phyloP scores from a whole-genome alignment of 345 rosid genomes.

The Populus alba region DNA sequence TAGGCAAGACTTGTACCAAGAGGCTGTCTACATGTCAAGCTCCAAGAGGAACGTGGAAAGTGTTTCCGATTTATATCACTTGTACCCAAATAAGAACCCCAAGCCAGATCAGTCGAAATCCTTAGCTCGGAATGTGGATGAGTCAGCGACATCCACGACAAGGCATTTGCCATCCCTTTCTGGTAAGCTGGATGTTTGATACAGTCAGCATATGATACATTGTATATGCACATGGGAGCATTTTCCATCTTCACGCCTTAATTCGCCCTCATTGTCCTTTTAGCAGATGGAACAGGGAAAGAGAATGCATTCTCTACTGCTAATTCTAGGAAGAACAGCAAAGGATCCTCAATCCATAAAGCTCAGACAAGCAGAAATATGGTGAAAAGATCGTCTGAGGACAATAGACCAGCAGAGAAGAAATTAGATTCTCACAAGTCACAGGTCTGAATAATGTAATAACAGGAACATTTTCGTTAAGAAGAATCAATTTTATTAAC shows the following conservation, averaged over 20 bases:
- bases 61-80: slow-evolving; percentile 29
- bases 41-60: slow-evolving; percentile 44
- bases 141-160: slow-evolving; percentile 20
- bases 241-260: not conserved
- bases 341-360: slow-evolving; percentile 28
- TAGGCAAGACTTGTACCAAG: slow-evolving; percentile 71
- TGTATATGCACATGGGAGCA: not conserved
- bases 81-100: slow-evolving; percentile 25
- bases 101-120: slow-evolving; percentile 27
- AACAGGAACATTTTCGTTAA: not conserved
- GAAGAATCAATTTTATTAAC: not conserved
- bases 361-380: slow-evolving; percentile 31
- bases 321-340: slow-evolving; percentile 33
- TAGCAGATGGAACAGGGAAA: slow-evolving; percentile 42
- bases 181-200: slow-evolving; percentile 29
- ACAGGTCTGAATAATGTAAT: slow-evolving; percentile 14
- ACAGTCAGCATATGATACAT: not conserved
- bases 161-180: slow-evolving; percentile 29
- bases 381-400: slow-evolving; percentile 30
- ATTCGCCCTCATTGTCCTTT: slow-evolving; percentile 1
- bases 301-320: slow-evolving; percentile 33
- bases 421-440: slow-evolving; percentile 39
- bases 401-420: slow-evolving; percentile 39
- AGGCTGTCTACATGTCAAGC: slow-evolving; percentile 59
- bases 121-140: slow-evolving; percentile 19